Conservation (phyloP, 139 green algal species). For the Gonium pectorale region DNA sequence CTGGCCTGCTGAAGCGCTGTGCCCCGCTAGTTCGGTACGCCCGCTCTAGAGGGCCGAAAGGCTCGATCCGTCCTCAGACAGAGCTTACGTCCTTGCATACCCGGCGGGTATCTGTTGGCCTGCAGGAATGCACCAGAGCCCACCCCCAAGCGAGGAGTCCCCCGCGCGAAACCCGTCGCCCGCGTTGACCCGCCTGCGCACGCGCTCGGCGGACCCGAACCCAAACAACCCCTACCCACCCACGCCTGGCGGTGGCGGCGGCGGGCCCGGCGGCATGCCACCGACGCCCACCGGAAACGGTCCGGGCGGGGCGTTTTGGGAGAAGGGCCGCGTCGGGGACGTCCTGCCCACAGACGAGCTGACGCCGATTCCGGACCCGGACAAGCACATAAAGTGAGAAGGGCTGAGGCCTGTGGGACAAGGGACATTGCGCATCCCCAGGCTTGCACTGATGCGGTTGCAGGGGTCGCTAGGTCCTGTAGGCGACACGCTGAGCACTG, state of each 20-base stretch:
- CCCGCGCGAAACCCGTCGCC: background rate
- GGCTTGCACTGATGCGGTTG: too few relatives aligned
- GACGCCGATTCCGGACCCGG: constrained; percentile 56
- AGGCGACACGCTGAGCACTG: too few relatives aligned
- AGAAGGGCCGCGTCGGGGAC: constrained; percentile 51
- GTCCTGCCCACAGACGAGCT: constrained; percentile 60
- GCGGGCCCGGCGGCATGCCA: background rate
- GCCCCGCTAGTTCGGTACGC: too few relatives aligned
- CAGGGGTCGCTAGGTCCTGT: too few relatives aligned
- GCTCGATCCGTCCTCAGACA: too few relatives aligned
- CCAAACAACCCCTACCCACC: too few relatives aligned
- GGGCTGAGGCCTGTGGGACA: background rate
- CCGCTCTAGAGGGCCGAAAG: too few relatives aligned
- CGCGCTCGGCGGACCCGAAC: constrained; percentile 19
- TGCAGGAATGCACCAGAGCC: background rate
- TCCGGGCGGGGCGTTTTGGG: constrained; percentile 1
- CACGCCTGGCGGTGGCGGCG: background rate
- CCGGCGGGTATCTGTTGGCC: too few relatives aligned
- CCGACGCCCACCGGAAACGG: constrained; percentile 9
- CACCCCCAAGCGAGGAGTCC: background rate
- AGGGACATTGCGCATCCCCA: too few relatives aligned
- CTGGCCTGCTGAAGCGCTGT: too few relatives aligned
- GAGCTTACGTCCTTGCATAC: too few relatives aligned
- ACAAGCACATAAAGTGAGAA: constrained; percentile 48
- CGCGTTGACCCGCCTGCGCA: constrained; percentile 7